phyloP scores from a whole-genome alignment of 345 rosid species.

The Excoecaria cochinchinensis region DNA sequence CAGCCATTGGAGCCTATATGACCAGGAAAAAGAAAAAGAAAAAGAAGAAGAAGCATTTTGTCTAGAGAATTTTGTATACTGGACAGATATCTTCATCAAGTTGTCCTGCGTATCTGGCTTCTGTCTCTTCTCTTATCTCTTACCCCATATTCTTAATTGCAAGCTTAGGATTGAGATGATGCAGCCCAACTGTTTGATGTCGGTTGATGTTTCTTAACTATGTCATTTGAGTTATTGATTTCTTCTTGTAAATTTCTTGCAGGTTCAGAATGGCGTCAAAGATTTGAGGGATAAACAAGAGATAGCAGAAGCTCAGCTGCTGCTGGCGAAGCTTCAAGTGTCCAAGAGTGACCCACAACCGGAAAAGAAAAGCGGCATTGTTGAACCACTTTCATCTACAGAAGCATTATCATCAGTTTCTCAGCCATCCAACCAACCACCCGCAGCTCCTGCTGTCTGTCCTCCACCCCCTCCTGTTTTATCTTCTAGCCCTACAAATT shows the following conservation, averaged over 20 bases:
- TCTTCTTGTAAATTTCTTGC: conserved; percentile 17
- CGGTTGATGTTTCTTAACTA: not conserved
- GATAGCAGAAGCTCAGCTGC: conserved; percentile 46
- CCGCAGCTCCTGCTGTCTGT: conserved; percentile 13
- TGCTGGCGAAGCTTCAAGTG: conserved; percentile 38
- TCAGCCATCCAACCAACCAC: conserved; percentile 34
- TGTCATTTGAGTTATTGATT: not conserved
- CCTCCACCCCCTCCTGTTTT: conserved; percentile 24
- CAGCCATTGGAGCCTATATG: too few relatives aligned
- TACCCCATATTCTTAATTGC: not conserved
- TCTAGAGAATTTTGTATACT: not conserved
- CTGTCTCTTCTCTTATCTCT: not conserved
- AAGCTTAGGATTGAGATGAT: not conserved
- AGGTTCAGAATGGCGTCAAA: conserved; percentile 46
- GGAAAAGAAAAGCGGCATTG: conserved; percentile 30
- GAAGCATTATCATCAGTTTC: conserved; percentile 26
- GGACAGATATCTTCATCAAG: not conserved
- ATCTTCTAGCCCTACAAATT: conserved; percentile 16
- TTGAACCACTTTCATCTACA: conserved; percentile 20
- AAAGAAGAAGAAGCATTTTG: too few relatives aligned
- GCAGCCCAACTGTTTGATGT: not conserved
- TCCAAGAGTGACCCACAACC: conserved; percentile 22
- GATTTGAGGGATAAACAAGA: conserved; percentile 63
- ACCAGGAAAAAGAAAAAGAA: too few relatives aligned
- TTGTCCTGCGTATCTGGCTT: not conserved